These are phyloP conservation scores for Podaxis sp. DNA, from an alignment of 768 basidiomycete species.

Conservation along the genomic window DNA sequence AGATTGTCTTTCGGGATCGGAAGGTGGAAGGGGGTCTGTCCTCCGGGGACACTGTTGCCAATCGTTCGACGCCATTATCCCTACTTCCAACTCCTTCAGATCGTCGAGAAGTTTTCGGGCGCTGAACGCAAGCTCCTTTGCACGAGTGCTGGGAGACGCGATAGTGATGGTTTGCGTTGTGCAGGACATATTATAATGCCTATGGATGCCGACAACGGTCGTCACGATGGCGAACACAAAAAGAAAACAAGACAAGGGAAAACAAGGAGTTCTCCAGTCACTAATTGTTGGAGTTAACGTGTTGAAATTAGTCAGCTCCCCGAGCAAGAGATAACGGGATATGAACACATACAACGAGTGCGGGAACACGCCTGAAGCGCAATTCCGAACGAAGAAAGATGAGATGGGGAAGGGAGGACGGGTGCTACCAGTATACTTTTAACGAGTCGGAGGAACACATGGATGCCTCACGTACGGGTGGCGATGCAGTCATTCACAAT, in stretches of 20 bases:
- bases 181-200: constrained; percentile 3
- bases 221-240: constrained; percentile 19
- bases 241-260: constrained; percentile 19
- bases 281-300: not conserved
- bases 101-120: constrained; percentile 17
- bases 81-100: constrained; percentile 17
- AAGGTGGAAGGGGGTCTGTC: constrained; percentile 5
- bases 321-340: not conserved
- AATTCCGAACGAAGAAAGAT: constrained; percentile 1
- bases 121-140: constrained; percentile 14
- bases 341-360: constrained; percentile 7
- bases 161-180: constrained; percentile 10
- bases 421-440: not conserved
- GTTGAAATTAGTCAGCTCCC: not conserved
- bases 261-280: constrained; percentile 17
- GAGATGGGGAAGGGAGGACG: not conserved
- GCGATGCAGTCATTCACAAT: not conserved
- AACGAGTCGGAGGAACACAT: constrained; percentile 9
- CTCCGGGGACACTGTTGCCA: constrained; percentile 7
- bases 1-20: constrained; percentile 3
- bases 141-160: constrained; percentile 10
- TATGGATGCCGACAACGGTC: constrained; percentile 12
- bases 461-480: constrained; percentile 5
- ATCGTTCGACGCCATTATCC: not conserved
- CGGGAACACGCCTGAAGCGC: not conserved